Conservation (phyloP, 2,329 filamentous ascomycete species). For the Aspergillus vadensis region DNA sequence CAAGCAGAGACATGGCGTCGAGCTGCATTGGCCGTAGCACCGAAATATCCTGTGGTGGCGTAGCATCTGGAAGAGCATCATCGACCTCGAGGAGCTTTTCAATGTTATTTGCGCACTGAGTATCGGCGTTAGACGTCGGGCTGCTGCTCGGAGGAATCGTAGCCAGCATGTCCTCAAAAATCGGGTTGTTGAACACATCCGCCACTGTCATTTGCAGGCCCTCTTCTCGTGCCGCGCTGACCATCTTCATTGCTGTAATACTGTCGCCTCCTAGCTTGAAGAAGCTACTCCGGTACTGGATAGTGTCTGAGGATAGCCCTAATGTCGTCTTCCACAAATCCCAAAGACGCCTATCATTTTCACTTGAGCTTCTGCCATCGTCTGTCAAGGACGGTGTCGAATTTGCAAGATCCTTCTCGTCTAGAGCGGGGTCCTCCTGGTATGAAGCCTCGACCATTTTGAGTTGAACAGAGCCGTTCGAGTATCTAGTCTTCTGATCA, state of each 20-base stretch:
- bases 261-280: constrained; percentile 46
- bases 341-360: constrained; percentile 40
- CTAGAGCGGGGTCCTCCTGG: neutral
- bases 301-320: constrained; percentile 34
- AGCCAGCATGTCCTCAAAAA: constrained; percentile 44
- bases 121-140: constrained; percentile 22
- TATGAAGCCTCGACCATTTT: constrained; percentile 17
- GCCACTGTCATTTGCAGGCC: constrained; percentile 46
- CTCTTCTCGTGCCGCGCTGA: constrained; percentile 42
- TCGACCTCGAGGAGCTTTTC: constrained; percentile 14
- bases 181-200: constrained; percentile 47
- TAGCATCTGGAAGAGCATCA: constrained; percentile 1
- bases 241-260: constrained; percentile 46
- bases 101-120: constrained; percentile 18
- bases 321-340: constrained; percentile 43
- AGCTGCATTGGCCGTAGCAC: constrained; percentile 27
- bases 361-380: constrained; percentile 28
- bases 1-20: constrained; percentile 46
- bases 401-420: constrained; percentile 13
- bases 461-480: neutral
- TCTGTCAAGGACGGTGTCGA: constrained; percentile 37
- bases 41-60: constrained; percentile 24
- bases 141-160: constrained; percentile 29
- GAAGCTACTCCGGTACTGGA: constrained; percentile 45
- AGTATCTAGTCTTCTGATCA: constrained; percentile 31